Evolutionary conservation across 1,284 basidiomycete species (phyloP), one percentile per base, ranked within the genome.

Genomic region (Neolentinus lepideus): DNA sequence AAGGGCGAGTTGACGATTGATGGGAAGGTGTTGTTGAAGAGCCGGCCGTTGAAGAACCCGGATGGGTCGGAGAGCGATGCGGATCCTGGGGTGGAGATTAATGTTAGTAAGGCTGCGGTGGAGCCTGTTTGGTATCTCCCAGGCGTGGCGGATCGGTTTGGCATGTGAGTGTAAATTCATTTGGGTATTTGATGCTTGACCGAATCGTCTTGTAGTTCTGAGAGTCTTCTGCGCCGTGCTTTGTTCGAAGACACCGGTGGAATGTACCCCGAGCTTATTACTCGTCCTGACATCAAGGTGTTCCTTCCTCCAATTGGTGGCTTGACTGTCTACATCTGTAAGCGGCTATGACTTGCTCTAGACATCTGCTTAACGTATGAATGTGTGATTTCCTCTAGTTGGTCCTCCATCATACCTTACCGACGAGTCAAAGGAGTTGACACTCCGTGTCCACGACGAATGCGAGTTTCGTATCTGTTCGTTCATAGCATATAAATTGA

Each of bases 121-220:
- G 92, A 94, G 66, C 92, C 92, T 0, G 93, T 97, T 11, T 98
- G 95, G 95, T 94, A 89, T 69, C 75, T 98, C 0, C 95, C 96
- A 36, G 94, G 94, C n/a, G 85, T 96, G 0, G 92, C 93, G 1
- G 85, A 91, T 62, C 78, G 93, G 27, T 92, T 96, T 64, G 88
- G 85, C 43, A 93, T 96, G 88, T 90, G 61, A 67, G 87, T 76
- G n/a, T 50, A 36, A 16, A 36, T 36, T 26, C 38, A 52, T 57
- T 45, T 43, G 35, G 29, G 36, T 52, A 3, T 10, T 54, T n/a
- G 16, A 16, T 16, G 10, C 35, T 56, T 29, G 43, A 52, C 36
- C 50, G 50, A 54, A 12, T 19, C 19, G 19, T 43, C 4, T 59
- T 36, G 52, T 69, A 90, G 89, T 52, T 89, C 91, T 0, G 96